Conservation (phyloP, 345 rosid genomes). For the Populus davidiana region DNA sequence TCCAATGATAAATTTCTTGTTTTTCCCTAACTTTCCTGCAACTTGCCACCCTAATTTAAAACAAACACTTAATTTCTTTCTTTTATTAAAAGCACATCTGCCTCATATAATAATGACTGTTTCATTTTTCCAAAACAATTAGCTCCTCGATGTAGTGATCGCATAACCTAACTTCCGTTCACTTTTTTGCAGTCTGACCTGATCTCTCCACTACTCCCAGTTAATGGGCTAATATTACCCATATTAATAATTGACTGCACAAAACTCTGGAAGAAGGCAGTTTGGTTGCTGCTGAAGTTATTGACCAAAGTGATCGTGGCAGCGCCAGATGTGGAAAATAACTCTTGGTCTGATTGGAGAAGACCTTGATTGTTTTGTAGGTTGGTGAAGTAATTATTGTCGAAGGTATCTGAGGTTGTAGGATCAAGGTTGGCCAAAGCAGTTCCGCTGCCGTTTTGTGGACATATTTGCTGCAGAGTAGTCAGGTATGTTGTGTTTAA, state of each 20-base stretch:
- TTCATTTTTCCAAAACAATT: no score
- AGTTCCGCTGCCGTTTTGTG: slow-evolving; percentile 6
- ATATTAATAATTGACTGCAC: slow-evolving; percentile 40
- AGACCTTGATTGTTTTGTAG: slow-evolving; percentile 31
- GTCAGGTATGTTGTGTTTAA: slow-evolving; percentile 11
- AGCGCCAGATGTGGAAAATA: slow-evolving; percentile 33
- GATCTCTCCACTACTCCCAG: slow-evolving; percentile 38
- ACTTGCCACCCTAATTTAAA: no score
- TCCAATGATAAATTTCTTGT: no score
- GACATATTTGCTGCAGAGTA: slow-evolving; percentile 17
- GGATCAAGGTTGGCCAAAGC: slow-evolving; percentile 15
- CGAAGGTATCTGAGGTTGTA: slow-evolving; percentile 21
- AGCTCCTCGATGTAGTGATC: background rate
- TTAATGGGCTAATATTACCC: slow-evolving; percentile 41
- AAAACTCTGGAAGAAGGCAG: slow-evolving; percentile 35
- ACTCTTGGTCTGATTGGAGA: slow-evolving; percentile 37
- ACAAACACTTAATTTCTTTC: no score
- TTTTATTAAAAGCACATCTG: no score
- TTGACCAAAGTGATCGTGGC: slow-evolving; percentile 31
- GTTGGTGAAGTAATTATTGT: slow-evolving; percentile 33
- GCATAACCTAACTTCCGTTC: slow-evolving; percentile 17
- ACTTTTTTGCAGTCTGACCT: slow-evolving; percentile 30
- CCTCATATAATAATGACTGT: no score
- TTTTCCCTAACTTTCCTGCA: no score
- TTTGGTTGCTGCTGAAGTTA: slow-evolving; percentile 31